Conservation (phyloP, 2,329 filamentous ascomycete genomes). For the Massarina eburnea region DNA sequence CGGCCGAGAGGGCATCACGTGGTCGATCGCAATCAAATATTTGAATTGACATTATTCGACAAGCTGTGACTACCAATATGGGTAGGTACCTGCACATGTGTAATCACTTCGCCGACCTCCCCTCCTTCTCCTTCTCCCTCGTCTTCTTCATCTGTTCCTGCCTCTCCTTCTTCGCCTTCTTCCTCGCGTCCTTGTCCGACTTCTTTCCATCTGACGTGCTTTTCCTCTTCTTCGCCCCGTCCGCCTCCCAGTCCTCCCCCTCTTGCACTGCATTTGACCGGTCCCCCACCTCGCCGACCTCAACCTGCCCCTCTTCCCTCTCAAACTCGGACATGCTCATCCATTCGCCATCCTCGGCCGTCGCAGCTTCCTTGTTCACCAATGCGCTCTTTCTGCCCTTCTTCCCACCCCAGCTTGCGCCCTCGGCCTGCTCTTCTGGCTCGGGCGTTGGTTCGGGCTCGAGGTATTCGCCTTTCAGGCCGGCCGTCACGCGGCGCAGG, state of each 20-base stretch:
- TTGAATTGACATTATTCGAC: too few relatives aligned
- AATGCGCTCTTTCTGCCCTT: slow-evolving; percentile 11
- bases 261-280: slow-evolving; percentile 33
- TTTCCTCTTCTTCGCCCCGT: slow-evolving; percentile 35
- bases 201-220: slow-evolving; percentile 14
- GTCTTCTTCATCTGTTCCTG: slow-evolving; percentile 47
- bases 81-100: neutral
- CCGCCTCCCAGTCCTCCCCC: slow-evolving; percentile 27
- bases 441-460: slow-evolving; percentile 48
- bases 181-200: slow-evolving; percentile 56
- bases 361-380: slow-evolving; percentile 4
- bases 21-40: neutral
- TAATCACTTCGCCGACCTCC: slow-evolving; percentile 18
- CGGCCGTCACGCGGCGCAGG: slow-evolving; percentile 55
- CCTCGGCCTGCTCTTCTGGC: slow-evolving; percentile 29
- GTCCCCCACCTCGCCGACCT: slow-evolving; percentile 46
- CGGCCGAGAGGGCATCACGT: neutral
- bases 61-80: too few relatives aligned
- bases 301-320: slow-evolving; percentile 41
- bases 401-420: slow-evolving; percentile 14
- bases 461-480: slow-evolving; percentile 54
- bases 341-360: slow-evolving; percentile 30
- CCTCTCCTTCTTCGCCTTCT: slow-evolving; percentile 58
- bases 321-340: slow-evolving; percentile 50
- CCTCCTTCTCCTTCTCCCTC: slow-evolving; percentile 33